Percentiles rank a stretch among this genome's conserved stretches.
Evolutionary conservation across 2,329 filamentous ascomycete species (phyloP).

Genomic region (Aspergillus intermedius): DNA sequence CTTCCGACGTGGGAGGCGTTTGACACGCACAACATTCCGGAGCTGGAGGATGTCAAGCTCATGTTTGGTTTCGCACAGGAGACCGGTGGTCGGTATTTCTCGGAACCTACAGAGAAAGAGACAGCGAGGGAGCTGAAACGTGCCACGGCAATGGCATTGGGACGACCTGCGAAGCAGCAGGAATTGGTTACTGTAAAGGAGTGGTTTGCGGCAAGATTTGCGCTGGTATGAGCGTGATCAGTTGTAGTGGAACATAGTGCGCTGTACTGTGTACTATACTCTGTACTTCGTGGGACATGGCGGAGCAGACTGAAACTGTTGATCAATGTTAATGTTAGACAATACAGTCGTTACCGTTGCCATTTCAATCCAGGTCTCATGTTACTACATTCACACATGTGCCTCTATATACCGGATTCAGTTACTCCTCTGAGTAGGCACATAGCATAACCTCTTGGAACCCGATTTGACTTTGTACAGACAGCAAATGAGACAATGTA

Average conservation of each 20-base stretch:
- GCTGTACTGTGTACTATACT: too few relatives aligned
- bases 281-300: too few relatives aligned
- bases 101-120: conserved; percentile 3
- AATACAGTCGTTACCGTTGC: too few relatives aligned
- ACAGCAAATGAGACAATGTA: too few relatives aligned
- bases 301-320: too few relatives aligned
- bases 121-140: conserved; percentile 5
- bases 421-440: too few relatives aligned
- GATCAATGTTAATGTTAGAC: too few relatives aligned
- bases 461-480: too few relatives aligned
- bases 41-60: conserved; percentile 7
- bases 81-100: conserved; percentile 7
- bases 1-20: conserved; percentile 8
- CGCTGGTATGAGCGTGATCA: background rate
- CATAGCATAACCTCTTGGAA: too few relatives aligned
- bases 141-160: conserved; percentile 1
- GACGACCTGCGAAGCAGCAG: background rate
- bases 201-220: background rate
- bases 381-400: too few relatives aligned
- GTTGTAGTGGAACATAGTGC: too few relatives aligned
- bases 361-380: background rate
- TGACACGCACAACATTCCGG: conserved; percentile 6
- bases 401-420: too few relatives aligned
- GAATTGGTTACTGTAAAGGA: background rate
- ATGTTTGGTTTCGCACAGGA: conserved; percentile 10